Evolutionary conservation across 2,329 filamentous ascomycete genomes (phyloP).

Genomic region (Fusarium cicatricum): DNA sequence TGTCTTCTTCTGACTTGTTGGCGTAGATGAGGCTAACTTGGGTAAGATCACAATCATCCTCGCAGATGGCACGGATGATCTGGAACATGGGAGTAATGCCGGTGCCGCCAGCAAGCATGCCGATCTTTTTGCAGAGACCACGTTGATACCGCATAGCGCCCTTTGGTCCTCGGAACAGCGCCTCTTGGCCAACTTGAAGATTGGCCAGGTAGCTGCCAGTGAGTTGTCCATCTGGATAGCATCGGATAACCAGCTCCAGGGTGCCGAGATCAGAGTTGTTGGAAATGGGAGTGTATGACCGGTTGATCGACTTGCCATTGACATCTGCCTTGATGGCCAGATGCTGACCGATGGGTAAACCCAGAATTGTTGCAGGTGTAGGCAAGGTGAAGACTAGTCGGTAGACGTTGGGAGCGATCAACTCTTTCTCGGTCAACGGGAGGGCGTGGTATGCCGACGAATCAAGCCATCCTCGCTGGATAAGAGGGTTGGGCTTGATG

Average conservation of each 20-base stretch:
- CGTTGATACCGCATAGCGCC: conserved; percentile 62
- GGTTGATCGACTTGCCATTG: conserved; percentile 54
- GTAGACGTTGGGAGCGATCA: conserved; percentile 55
- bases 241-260: conserved; percentile 60
- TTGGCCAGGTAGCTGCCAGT: conserved; percentile 58
- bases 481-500: conserved; percentile 41
- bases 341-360: conserved; percentile 66
- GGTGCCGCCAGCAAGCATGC: conserved; percentile 61
- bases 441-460: conserved; percentile 57
- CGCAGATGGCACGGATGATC: conserved; percentile 69
- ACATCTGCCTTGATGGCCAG: conserved; percentile 60
- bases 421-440: conserved; percentile 51
- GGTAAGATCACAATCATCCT: conserved; percentile 66
- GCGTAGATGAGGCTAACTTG: conserved; percentile 66
- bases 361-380: conserved; percentile 53
- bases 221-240: conserved; percentile 60
- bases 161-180: conserved; percentile 64
- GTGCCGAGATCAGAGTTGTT: conserved; percentile 59
- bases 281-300: conserved; percentile 64
- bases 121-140: conserved; percentile 54
- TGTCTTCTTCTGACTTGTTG: conserved; percentile 66
- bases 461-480: conserved; percentile 56
- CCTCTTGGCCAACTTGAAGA: conserved; percentile 57
- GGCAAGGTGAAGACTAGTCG: conserved; percentile 59
- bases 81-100: conserved; percentile 54